Evolutionary conservation across 208 protist species (phyloP).

Genomic region (Acanthamoeba healyi): DNA sequence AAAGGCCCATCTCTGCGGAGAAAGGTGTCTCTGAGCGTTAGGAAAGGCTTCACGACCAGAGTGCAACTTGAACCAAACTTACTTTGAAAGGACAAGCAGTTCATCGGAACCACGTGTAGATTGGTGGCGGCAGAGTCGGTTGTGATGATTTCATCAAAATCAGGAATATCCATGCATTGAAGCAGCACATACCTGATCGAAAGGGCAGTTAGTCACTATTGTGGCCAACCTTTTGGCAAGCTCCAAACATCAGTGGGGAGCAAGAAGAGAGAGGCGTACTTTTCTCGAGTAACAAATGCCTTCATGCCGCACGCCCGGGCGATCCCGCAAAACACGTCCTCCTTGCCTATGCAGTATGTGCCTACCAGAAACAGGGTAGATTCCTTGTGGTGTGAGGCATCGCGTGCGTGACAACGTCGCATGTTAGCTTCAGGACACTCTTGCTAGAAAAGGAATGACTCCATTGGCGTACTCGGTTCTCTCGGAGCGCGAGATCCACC

Average conservation of each 20-base stretch:
- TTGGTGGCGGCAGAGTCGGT: conserved; percentile 14
- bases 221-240: too few species aligned
- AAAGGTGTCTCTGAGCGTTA: not conserved
- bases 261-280: not conserved
- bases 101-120: conserved; percentile 53
- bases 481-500: not conserved
- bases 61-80: not conserved
- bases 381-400: too few species aligned
- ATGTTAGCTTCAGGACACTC: too few species aligned
- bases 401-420: too few species aligned
- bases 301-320: conserved; percentile 11
- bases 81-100: conserved; percentile 56
- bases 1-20: not conserved
- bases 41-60: too few species aligned
- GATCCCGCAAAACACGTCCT: conserved; percentile 63
- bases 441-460: too few species aligned
- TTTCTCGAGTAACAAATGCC: conserved; percentile 37
- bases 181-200: conserved; percentile 11
- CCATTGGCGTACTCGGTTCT: not conserved
- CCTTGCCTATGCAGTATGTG: conserved; percentile 81
- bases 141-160: conserved; percentile 24
- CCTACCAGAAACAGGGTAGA: conserved; percentile 67
- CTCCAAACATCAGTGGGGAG: too few species aligned
- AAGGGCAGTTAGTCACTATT: too few species aligned
- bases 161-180: conserved; percentile 46